These are phyloP conservation scores for Flagelloscypha sp. DNA, from an alignment of 768 basidiomycete genomes.

Conservation along the genomic window DNA sequence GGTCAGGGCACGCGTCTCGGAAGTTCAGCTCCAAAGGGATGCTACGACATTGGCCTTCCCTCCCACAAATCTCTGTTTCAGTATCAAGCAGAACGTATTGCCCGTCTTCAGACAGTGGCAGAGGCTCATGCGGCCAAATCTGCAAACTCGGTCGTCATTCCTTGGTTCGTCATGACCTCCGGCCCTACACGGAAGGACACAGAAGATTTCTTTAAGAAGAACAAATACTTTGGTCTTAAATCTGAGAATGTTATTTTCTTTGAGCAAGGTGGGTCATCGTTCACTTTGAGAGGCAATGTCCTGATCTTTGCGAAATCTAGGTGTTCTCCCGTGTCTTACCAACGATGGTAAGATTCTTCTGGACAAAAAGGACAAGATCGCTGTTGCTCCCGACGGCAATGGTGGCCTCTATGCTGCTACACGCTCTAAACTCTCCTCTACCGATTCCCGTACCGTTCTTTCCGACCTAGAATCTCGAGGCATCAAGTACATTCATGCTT, in stretches of 20 bases:
- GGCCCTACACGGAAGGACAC: conserved; percentile 89
- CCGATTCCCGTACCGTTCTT: conserved; percentile 65
- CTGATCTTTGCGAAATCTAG: conserved; percentile 46
- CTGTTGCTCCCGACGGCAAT: conserved; percentile 98
- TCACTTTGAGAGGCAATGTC: too few relatives aligned
- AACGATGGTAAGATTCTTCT: conserved; percentile 92
- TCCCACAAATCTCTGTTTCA: conserved; percentile 94
- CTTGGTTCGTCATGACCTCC: conserved; percentile 99
- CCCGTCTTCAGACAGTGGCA: conserved; percentile 71
- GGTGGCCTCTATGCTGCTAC: conserved; percentile 96
- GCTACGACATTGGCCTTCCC: conserved; percentile 94
- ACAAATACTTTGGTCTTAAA: conserved; percentile 77
- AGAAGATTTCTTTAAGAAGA: conserved; percentile 70
- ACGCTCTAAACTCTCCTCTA: conserved; percentile 59
- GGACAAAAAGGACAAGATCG: conserved; percentile 65
- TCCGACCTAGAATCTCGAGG: conserved; percentile 70
- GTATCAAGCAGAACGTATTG: conserved; percentile 94
- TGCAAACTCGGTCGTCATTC: conserved; percentile 60
- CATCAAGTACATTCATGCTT: conserved; percentile 85
- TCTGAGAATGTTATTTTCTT: conserved; percentile 83
- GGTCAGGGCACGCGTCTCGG: conserved; percentile 96
- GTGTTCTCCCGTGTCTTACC: conserved; percentile 90
- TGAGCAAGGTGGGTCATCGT: conserved; percentile 93
- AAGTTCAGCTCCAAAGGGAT: conserved; percentile 89
- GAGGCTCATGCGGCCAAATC: conserved; percentile 45